Evolutionary conservation across 768 basidiomycete species (phyloP), one percentile per base, ranked within the genome.

Genomic region (Boletus pseudo-olivaceus): DNA sequence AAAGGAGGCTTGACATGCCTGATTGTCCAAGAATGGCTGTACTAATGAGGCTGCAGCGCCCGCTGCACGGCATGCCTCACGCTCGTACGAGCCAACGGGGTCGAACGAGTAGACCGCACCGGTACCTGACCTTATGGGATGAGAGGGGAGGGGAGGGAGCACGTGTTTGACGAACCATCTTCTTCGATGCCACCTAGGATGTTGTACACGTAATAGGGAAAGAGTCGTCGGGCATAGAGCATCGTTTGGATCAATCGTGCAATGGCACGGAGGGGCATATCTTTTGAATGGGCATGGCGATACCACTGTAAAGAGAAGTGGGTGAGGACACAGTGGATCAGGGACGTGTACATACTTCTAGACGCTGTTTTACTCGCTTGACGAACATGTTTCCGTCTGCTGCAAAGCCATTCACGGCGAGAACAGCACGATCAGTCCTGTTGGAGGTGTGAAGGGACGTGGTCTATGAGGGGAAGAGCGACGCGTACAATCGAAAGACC

Each of bases 91-190:
- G 27, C 97, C 97, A 32, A 98, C 93, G 37, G 97, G 97, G 73
- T 99, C 97, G 72, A 97, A 99, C n/a, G 96, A 98, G 79, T 99
- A 99, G 30, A 99, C 95, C 10, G 96, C 93, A 49, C 97, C 97
- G 35, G 91, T 84, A 11, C 95, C 93, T 96, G 68, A 4, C 35
- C 27, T 42, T 27, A 12, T 45, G 32, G 38, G 33, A 43, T 60
- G 51, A 67, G 59, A 37, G 20, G 8, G 32, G 19, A 35, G 6
- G 37, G 4, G 8, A n/a, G n/a, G n/a, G 15, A 30, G 30, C 8
- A 39, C 19, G 15, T 4, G 35, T 9, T 35, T n/a, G 49, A 79
- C 88, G 62, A 65, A 94, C 94, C 94, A 68, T 97, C 94, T 67
- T 94, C 94, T 71, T 98, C 94, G 58, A 97, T 92, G 41, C 94